A percentile compares a stretch with the other conserved stretches of the same genome.
Conservation (phyloP, 2,329 filamentous ascomycete species). For the Aureobasidium musti region DNA sequence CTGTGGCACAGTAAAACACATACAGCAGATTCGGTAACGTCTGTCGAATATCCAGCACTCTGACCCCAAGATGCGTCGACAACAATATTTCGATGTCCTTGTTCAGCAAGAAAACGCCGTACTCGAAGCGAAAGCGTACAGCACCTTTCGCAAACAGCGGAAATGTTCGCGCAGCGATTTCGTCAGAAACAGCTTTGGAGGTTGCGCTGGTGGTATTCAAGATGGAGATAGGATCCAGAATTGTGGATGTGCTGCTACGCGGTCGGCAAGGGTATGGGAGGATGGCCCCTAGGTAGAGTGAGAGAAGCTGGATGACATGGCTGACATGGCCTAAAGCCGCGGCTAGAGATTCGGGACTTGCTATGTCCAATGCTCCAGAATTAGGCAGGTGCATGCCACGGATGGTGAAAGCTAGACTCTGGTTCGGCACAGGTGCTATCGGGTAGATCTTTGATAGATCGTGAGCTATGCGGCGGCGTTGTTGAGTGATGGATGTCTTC, state of each 20-base stretch:
- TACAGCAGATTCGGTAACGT: slow-evolving; percentile 94
- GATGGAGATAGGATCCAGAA: slow-evolving; percentile 69
- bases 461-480: slow-evolving; percentile 83
- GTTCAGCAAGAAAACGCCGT: slow-evolving; percentile 94
- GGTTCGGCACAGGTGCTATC: slow-evolving; percentile 67
- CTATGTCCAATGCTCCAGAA: slow-evolving; percentile 66
- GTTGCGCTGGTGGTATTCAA: slow-evolving; percentile 35
- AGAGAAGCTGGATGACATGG: slow-evolving; percentile 71
- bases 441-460: slow-evolving; percentile 78
- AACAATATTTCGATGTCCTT: slow-evolving; percentile 81
- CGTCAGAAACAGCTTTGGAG: slow-evolving; percentile 31
- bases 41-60: slow-evolving; percentile 85
- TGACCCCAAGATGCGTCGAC: slow-evolving; percentile 65
- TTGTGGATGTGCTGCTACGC: slow-evolving; percentile 71
- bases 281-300: slow-evolving; percentile 76
- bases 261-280: slow-evolving; percentile 78
- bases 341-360: slow-evolving; percentile 69
- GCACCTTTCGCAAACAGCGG: slow-evolving; percentile 73
- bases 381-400: slow-evolving; percentile 78
- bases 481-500: slow-evolving; percentile 72
- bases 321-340: slow-evolving; percentile 81
- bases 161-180: slow-evolving; percentile 55
- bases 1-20: slow-evolving; percentile 83
- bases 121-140: slow-evolving; percentile 89
- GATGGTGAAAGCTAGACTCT: slow-evolving; percentile 79